phyloP scores from a whole-genome alignment of 1,139 yeast genomes.

The Taphrina populina region DNA sequence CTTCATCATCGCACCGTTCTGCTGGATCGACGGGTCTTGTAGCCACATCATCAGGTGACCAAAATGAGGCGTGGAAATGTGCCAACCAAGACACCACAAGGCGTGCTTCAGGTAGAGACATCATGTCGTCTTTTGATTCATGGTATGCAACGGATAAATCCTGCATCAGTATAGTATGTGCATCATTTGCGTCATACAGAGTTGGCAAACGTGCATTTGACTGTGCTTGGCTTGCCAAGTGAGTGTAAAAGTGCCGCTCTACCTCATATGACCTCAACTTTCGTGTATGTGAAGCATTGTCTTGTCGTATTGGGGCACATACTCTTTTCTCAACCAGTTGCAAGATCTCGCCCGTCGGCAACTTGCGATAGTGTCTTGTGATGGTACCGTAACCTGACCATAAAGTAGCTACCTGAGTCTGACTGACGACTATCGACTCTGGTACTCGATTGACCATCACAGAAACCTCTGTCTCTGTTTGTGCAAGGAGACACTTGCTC shows the following conservation, averaged over 20 bases:
- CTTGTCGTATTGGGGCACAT: background rate
- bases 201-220: background rate
- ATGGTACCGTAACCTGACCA: slow-evolving; percentile 18
- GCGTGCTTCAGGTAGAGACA: background rate
- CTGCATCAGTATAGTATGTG: background rate
- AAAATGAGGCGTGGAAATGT: slow-evolving; percentile 5
- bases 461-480: too few species aligned
- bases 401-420: slow-evolving; percentile 1
- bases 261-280: slow-evolving; percentile 6
- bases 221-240: background rate
- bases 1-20: background rate
- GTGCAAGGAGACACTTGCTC: too few species aligned
- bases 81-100: slow-evolving; percentile 1
- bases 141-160: background rate
- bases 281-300: background rate
- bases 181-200: background rate
- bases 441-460: too few species aligned
- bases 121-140: too few species aligned
- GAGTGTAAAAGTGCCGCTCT: slow-evolving; percentile 4
- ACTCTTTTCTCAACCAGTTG: background rate
- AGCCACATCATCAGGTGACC: background rate
- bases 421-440: background rate
- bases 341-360: too few species aligned
- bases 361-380: too few species aligned
- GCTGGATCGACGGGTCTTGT: background rate